phyloP scores from a whole-genome alignment of 768 basidiomycete genomes.

The Rhodosporidiobolus odoratus region DNA sequence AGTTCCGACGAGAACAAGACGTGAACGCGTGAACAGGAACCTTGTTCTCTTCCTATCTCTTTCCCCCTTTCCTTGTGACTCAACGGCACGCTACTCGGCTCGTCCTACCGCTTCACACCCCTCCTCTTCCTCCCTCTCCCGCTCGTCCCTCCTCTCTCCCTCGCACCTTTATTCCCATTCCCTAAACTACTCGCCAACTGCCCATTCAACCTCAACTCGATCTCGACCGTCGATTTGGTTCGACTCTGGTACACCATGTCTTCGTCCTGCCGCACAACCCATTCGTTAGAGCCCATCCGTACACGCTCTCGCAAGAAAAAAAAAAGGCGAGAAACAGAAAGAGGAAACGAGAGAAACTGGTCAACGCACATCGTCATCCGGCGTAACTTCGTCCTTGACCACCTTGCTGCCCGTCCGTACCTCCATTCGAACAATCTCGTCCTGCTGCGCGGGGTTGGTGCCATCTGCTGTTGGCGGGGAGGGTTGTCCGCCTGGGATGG shows the following conservation, averaged over 20 bases:
- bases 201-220: conserved; percentile 18
- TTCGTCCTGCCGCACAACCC: no score
- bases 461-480: conserved; percentile 19
- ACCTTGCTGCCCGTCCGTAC: conserved; percentile 35
- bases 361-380: conserved; percentile 53
- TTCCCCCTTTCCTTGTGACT: no score
- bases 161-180: neutral
- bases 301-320: neutral
- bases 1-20: no score
- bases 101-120: neutral
- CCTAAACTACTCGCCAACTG: conserved; percentile 9
- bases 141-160: neutral
- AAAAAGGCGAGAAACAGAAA: neutral
- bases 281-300: no score
- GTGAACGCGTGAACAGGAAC: no score
- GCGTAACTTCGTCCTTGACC: conserved; percentile 67
- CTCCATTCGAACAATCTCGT: conserved; percentile 61
- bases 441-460: conserved; percentile 57
- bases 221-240: conserved; percentile 31
- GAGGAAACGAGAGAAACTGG: no score
- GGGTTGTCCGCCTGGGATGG: conserved; percentile 58
- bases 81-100: no score
- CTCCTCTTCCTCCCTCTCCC: conserved; percentile 6
- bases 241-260: conserved; percentile 40
- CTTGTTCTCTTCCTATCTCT: no score